phyloP scores from a whole-genome alignment of 2,329 filamentous ascomycete genomes.

The Fusarium sororula region DNA sequence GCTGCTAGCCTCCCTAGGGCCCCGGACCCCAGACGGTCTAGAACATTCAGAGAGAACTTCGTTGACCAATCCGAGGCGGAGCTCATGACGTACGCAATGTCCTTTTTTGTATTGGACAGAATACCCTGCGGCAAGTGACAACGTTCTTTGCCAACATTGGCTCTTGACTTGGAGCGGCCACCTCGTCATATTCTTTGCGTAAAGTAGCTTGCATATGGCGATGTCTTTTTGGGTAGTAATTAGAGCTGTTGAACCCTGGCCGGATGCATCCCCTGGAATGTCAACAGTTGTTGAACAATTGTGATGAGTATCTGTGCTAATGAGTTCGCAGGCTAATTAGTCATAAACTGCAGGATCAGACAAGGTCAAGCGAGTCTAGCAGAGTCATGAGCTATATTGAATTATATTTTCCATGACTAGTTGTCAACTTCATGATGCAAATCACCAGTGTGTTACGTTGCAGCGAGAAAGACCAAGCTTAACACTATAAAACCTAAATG shows the following conservation, averaged over 20 bases:
- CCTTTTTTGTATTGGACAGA: not conserved
- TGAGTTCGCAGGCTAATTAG: not conserved
- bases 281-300: not conserved
- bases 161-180: not conserved
- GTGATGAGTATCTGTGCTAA: not conserved
- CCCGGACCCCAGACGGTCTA: conserved; percentile 31
- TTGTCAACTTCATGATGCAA: not conserved
- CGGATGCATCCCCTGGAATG: not conserved
- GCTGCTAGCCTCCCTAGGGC: conserved; percentile 13
- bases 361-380: not conserved
- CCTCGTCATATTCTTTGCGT: not conserved
- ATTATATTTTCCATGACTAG: not conserved
- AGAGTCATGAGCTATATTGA: conserved; percentile 2
- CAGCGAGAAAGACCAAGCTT: conserved; percentile 7
- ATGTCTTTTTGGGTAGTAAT: not conserved
- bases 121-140: not conserved
- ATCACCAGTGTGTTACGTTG: not conserved
- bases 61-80: conserved; percentile 20
- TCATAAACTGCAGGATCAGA: not conserved
- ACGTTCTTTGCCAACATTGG: not conserved
- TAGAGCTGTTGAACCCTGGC: not conserved
- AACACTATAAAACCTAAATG: conserved; percentile 14
- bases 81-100: conserved; percentile 18
- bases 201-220: not conserved
- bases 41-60: conserved; percentile 33